Percentiles rank a stretch among this genome's conserved stretches.
phyloP scores from a whole-genome alignment of 1,284 basidiomycete species.

The Heterobasidion occidentale region DNA sequence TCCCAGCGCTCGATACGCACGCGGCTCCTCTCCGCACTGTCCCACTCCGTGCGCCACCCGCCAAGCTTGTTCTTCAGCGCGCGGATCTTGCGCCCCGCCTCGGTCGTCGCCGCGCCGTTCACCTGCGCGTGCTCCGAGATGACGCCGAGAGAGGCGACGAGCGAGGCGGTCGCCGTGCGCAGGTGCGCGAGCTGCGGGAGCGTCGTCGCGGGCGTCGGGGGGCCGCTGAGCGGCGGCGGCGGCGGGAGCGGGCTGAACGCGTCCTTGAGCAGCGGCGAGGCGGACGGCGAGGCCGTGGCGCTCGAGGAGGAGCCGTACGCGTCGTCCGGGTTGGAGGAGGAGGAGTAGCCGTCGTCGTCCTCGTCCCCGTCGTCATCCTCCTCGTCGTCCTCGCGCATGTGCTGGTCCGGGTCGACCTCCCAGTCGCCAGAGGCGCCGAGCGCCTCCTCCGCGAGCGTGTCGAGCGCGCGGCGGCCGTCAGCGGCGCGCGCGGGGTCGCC shows the following conservation, averaged over 20 bases:
- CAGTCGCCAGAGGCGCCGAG: conserved; percentile 35
- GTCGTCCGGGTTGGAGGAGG: background rate
- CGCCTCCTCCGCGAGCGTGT: conserved; percentile 42
- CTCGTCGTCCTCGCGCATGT: conserved; percentile 34
- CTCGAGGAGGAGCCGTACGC: background rate
- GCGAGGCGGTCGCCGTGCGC: conserved; percentile 61
- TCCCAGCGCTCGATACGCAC: conserved; percentile 73
- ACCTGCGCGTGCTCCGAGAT: conserved; percentile 84
- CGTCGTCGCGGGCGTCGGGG: conserved; percentile 45
- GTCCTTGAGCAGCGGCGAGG: conserved; percentile 36
- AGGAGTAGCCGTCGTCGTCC: conserved; percentile 24
- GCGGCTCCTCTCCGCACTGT: conserved; percentile 72
- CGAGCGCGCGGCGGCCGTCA: conserved; percentile 17
- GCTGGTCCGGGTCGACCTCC: conserved; percentile 47
- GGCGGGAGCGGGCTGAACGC: conserved; percentile 38
- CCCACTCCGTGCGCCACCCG: conserved; percentile 70
- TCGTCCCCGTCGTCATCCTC: conserved; percentile 39
- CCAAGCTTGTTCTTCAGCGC: conserved; percentile 75
- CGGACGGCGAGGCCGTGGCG: background rate
- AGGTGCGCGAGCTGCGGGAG: conserved; percentile 60
- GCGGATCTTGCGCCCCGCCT: conserved; percentile 75
- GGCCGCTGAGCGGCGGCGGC: conserved; percentile 34
- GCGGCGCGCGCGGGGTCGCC: no score
- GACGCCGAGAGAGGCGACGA: conserved; percentile 63
- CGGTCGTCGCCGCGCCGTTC: conserved; percentile 72